These are phyloP conservation scores for Microcera coccophila DNA, from an alignment of 2,329 filamentous ascomycete genomes.

Conservation along the genomic window DNA sequence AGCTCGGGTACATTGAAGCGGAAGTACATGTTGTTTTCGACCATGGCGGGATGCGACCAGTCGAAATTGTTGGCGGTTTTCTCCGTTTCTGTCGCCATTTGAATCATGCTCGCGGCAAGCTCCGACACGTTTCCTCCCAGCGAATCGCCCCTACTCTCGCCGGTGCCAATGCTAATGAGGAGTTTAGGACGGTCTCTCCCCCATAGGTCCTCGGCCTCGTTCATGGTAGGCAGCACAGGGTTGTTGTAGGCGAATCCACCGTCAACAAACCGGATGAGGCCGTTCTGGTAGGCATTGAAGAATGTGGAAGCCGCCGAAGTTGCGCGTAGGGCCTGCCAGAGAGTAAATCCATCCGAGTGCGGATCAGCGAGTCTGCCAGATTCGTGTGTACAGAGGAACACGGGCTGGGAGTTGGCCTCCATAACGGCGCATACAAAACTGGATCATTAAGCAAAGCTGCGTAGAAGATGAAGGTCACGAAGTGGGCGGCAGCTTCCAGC, in stretches of 20 bases:
- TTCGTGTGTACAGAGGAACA: no score
- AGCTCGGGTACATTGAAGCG: background rate
- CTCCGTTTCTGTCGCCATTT: background rate
- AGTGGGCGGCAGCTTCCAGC: no score
- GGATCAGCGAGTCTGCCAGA: no score
- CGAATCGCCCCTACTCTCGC: background rate
- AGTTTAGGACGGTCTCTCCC: background rate
- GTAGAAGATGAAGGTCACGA: no score
- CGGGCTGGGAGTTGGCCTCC: background rate
- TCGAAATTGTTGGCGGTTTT: background rate
- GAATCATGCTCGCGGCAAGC: background rate
- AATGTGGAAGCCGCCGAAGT: background rate
- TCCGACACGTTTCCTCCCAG: background rate
- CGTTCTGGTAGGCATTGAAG: background rate
- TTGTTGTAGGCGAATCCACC: background rate
- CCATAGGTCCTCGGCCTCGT: background rate
- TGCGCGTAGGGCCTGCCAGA: background rate
- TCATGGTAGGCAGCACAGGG: background rate
- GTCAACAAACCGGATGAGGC: background rate
- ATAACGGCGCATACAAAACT: background rate
- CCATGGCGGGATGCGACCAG: background rate
- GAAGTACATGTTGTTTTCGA: background rate
- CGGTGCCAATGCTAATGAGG: slow-evolving; percentile 1
- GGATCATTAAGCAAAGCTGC: no score
- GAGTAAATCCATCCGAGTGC: no score